Conservation (phyloP, 2,329 filamentous ascomycete species). For the Colletotrichum truncatum region DNA sequence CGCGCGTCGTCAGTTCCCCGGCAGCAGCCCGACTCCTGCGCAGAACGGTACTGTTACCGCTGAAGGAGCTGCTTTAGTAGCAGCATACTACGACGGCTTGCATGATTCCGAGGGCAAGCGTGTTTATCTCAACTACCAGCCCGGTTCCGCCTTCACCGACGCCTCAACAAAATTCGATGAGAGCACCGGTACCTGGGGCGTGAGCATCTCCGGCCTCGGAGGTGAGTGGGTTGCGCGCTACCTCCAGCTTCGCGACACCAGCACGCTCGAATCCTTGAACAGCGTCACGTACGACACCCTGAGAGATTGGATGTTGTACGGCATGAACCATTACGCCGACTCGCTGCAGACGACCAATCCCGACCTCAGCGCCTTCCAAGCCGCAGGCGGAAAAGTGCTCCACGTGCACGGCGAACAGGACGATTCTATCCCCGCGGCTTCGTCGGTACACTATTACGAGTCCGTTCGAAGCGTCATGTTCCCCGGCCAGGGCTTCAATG, state of each 20-base stretch:
- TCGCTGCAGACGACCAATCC: slow-evolving; percentile 45
- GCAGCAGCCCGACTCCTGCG: slow-evolving; percentile 40
- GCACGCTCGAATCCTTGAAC: slow-evolving; percentile 48
- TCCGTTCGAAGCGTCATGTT: slow-evolving; percentile 61
- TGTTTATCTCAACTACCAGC: slow-evolving; percentile 45
- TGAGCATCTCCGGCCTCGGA: slow-evolving; percentile 11
- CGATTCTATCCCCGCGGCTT: slow-evolving; percentile 43
- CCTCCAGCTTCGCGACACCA: slow-evolving; percentile 39
- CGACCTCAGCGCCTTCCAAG: slow-evolving; percentile 39
- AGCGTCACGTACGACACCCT: slow-evolving; percentile 63
- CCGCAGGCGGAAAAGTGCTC: slow-evolving; percentile 51
- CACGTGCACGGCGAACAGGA: slow-evolving; percentile 52
- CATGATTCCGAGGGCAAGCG: slow-evolving; percentile 44
- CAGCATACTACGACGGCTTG: slow-evolving; percentile 42
- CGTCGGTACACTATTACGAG: slow-evolving; percentile 41
- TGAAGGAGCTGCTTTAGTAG: background rate
- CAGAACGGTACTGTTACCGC: slow-evolving; percentile 9
- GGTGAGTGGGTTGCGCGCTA: slow-evolving; percentile 48
- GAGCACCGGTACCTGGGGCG: slow-evolving; percentile 34
- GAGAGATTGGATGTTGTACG: slow-evolving; percentile 58
- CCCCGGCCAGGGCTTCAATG: slow-evolving; percentile 44
- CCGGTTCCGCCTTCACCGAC: slow-evolving; percentile 42
- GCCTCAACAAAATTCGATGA: slow-evolving; percentile 42
- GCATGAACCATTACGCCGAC: slow-evolving; percentile 46
- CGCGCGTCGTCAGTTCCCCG: slow-evolving; percentile 1